Evolutionary conservation across 306 rosid species (phyloP).

Genomic region (Prinsepia uniflora): DNA sequence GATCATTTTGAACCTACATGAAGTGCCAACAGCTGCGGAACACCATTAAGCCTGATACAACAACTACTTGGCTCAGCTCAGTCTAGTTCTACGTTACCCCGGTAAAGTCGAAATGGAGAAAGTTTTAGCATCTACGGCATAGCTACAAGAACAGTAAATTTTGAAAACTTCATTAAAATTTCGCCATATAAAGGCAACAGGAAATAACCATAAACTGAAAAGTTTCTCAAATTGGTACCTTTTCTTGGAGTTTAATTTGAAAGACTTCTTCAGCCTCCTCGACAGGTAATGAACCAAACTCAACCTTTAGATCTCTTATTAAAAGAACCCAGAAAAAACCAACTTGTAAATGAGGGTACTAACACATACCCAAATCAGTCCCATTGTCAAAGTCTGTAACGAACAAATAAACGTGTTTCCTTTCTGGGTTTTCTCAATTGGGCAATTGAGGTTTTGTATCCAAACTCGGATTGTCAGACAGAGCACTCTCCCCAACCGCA

Average conservation of each 20-base stretch:
- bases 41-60: slow-evolving; percentile 12
- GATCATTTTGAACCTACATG: slow-evolving; percentile 8
- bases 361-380: slow-evolving; percentile 26
- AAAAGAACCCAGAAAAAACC: slow-evolving; percentile 18
- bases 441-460: slow-evolving; percentile 25
- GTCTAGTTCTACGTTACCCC: slow-evolving; percentile 18
- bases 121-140: not conserved
- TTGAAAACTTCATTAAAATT: not conserved
- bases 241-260: slow-evolving; percentile 19
- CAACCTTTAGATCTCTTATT: slow-evolving; percentile 40
- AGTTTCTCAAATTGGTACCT: slow-evolving; percentile 30
- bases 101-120: not conserved
- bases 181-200: not conserved
- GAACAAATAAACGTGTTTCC: slow-evolving; percentile 12
- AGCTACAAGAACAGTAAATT: not conserved
- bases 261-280: slow-evolving; percentile 29
- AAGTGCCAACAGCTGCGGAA: not conserved
- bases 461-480: slow-evolving; percentile 18
- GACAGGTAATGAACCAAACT: slow-evolving; percentile 26
- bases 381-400: slow-evolving; percentile 35
- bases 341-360: slow-evolving; percentile 24
- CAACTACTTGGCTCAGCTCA: not conserved
- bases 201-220: not conserved
- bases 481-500: slow-evolving; percentile 1
- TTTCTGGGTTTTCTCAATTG: slow-evolving; percentile 35